A percentile compares a stretch with the other conserved stretches of the same genome.
Conservation (phyloP, 1,284 basidiomycete genomes). For the Rhodotorula sp. region DNA sequence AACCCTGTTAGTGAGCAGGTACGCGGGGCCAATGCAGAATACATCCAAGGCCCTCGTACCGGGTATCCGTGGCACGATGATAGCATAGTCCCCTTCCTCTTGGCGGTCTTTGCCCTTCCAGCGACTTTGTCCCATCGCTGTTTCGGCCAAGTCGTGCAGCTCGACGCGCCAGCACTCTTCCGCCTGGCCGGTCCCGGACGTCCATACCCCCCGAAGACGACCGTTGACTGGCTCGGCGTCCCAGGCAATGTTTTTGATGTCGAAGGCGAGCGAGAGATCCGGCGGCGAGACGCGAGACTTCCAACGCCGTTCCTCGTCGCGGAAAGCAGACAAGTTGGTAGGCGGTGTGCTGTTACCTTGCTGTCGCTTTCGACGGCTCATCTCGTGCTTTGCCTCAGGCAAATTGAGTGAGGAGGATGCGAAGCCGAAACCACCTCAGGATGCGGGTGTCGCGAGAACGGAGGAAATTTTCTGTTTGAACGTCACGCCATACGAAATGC, state of each 20-base stretch:
- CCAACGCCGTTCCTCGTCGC: conserved; percentile 39
- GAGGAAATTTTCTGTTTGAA: too few relatives aligned
- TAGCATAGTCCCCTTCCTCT: conserved; percentile 21
- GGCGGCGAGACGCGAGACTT: conserved; percentile 25
- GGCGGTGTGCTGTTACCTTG: neutral
- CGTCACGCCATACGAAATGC: too few relatives aligned
- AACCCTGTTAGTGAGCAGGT: neutral
- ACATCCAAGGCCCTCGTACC: conserved; percentile 15
- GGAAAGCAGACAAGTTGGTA: conserved; percentile 32
- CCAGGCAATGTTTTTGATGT: conserved; percentile 14
- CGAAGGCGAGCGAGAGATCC: conserved; percentile 32
- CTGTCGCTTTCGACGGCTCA: conserved; percentile 9
- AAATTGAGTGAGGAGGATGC: neutral
- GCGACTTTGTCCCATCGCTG: conserved; percentile 19
- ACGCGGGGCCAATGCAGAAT: neutral
- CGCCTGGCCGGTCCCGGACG: conserved; percentile 1
- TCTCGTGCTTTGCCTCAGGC: neutral
- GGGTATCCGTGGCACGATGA: conserved; percentile 35
- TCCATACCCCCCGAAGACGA: conserved; percentile 26
- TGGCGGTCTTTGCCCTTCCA: conserved; percentile 37
- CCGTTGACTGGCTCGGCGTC: neutral
- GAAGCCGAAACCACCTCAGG: neutral
- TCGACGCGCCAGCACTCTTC: conserved; percentile 24
- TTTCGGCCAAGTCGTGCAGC: conserved; percentile 23
- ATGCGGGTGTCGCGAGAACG: too few relatives aligned